A percentile compares a stretch with the other conserved stretches of the same genome.
Conservation (phyloP, 345 rosid genomes). For the Gossypium anomalum region DNA sequence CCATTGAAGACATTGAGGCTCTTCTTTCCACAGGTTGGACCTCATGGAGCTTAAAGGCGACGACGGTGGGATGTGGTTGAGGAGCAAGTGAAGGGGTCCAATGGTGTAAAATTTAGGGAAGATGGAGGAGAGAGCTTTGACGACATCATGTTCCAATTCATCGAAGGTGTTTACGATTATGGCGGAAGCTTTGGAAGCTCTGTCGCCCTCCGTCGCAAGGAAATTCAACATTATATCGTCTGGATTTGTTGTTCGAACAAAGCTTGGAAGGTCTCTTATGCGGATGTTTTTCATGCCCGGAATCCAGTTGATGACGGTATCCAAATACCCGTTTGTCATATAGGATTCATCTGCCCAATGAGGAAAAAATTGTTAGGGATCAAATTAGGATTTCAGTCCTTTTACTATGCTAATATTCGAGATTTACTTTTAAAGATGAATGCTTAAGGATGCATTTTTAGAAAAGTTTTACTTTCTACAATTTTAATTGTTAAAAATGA, state of each 20-base stretch:
- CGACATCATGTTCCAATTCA: neutral
- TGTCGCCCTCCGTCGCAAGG: neutral
- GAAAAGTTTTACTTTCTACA: no score
- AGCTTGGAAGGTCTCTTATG: conserved; percentile 44
- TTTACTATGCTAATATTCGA: neutral
- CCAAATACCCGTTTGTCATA: conserved; percentile 17
- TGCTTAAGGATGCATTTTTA: no score
- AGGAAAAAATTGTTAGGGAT: neutral
- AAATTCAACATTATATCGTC: conserved; percentile 36
- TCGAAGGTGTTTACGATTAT: neutral
- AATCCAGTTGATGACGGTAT: conserved; percentile 41
- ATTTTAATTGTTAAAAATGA: no score
- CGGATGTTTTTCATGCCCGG: conserved; percentile 38
- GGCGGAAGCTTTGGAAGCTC: neutral
- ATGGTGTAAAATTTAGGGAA: neutral
- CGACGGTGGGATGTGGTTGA: neutral
- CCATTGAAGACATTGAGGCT: conserved; percentile 25
- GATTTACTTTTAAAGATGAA: no score
- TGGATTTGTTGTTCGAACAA: conserved; percentile 30
- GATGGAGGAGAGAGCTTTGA: neutral
- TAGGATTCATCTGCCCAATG: neutral
- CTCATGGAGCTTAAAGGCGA: neutral
- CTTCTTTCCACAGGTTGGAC: conserved; percentile 27
- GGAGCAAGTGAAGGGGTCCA: neutral
- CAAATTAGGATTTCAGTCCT: neutral